Evolutionary conservation across 2,329 filamentous ascomycete species (phyloP).

Genomic region (Aspergillus sp.): DNA sequence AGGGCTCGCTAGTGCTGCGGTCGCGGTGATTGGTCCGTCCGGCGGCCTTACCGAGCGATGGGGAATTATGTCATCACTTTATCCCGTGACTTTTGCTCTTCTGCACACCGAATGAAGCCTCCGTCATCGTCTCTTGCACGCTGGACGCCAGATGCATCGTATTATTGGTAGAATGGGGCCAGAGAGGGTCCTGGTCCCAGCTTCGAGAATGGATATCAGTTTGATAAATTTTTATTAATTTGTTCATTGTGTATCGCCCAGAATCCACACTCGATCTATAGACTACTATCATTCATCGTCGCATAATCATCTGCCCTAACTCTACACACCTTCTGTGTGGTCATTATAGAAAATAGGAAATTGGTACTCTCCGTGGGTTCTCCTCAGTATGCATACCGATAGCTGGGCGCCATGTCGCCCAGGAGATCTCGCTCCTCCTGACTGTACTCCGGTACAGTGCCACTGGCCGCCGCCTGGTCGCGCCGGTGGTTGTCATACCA

Average conservation of each 20-base stretch:
- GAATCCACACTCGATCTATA: neutral
- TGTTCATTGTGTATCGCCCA: neutral
- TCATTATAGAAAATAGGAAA: neutral
- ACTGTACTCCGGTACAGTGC: constrained; percentile 14
- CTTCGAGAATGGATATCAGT: neutral
- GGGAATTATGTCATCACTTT: constrained; percentile 12
- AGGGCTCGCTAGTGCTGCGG: constrained; percentile 28
- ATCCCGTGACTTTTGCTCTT: neutral
- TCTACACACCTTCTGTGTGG: neutral
- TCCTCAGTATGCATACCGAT: constrained; percentile 39
- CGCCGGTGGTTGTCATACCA: constrained; percentile 43
- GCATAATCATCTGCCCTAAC: neutral
- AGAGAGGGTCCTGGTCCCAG: too few relatives aligned
- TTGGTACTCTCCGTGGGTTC: neutral
- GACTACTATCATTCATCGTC: neutral
- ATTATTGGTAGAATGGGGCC: too few relatives aligned
- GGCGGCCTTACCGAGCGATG: constrained; percentile 20
- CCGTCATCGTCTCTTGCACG: too few relatives aligned
- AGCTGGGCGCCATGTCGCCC: constrained; percentile 45
- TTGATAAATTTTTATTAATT: neutral
- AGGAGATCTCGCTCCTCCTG: constrained; percentile 35
- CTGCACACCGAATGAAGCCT: too few relatives aligned
- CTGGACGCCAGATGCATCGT: too few relatives aligned
- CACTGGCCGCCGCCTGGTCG: constrained; percentile 27
- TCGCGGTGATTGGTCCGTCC: constrained; percentile 16